Percentiles rank a stretch among this genome's conserved stretches.
Conservation (phyloP, 75 land plant species). For the Isoetes taiwanensis region DNA sequence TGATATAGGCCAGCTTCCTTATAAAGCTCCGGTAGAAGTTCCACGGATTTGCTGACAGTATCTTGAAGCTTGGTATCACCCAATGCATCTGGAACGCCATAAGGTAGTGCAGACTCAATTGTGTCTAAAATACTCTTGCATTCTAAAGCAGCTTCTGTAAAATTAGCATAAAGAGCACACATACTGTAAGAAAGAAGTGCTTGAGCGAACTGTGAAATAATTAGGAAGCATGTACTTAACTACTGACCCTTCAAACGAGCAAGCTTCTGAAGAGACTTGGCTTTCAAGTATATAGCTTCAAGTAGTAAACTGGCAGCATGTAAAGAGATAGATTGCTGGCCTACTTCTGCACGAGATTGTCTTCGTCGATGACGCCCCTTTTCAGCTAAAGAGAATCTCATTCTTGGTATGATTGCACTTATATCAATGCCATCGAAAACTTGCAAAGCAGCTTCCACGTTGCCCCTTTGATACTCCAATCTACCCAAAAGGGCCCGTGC, state of each 20-base stretch:
- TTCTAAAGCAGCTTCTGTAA: conserved; percentile 83
- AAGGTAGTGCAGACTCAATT: conserved; percentile 61
- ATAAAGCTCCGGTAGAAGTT: conserved; percentile 71
- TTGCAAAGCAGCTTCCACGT: conserved; percentile 72
- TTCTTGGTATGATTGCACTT: conserved; percentile 37
- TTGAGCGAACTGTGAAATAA: not conserved
- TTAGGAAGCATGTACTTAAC: not conserved
- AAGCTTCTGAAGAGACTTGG: conserved; percentile 63
- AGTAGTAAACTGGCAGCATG: conserved; percentile 67
- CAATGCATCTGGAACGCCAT: conserved; percentile 45
- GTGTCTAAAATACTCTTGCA: conserved; percentile 73
- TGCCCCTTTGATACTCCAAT: conserved; percentile 69
- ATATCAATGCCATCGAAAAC: conserved; percentile 84
- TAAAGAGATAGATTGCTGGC: conserved; percentile 34
- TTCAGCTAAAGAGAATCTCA: conserved; percentile 43
- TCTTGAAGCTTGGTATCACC: conserved; percentile 60
- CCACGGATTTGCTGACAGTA: conserved; percentile 55
- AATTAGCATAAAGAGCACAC: conserved; percentile 11
- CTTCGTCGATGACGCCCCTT: conserved; percentile 30
- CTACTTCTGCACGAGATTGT: conserved; percentile 16
- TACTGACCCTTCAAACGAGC: conserved; percentile 48
- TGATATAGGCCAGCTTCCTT: conserved; percentile 35
- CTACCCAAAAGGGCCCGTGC: conserved; percentile 81
- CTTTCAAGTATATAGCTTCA: conserved; percentile 79
- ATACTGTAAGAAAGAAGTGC: too few species aligned